These are phyloP conservation scores for Candida endomychidarum DNA, from an alignment of 805 yeast genomes.

Conservation along the genomic window DNA sequence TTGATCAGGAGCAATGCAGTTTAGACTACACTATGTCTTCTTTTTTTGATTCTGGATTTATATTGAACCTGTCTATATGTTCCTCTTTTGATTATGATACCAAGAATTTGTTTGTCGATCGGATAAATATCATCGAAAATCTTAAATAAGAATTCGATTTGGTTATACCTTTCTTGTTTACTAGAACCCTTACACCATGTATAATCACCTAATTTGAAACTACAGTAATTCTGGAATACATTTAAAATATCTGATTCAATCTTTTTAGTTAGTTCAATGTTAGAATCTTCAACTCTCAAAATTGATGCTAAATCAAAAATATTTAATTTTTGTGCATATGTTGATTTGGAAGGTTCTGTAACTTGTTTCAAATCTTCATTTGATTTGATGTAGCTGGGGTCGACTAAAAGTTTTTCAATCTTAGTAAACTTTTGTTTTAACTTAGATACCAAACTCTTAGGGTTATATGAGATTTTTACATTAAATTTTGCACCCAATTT, in stretches of 20 bases:
- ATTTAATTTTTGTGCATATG: slow-evolving; percentile 8
- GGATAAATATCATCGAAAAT: slow-evolving; percentile 11
- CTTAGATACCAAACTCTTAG: background rate
- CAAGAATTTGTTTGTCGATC: slow-evolving; percentile 3
- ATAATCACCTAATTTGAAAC: slow-evolving; percentile 10
- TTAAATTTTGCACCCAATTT: background rate
- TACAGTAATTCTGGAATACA: slow-evolving; percentile 8
- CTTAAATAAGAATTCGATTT: slow-evolving; percentile 7
- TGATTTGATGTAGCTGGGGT: slow-evolving; percentile 2
- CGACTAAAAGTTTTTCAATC: slow-evolving; percentile 4
- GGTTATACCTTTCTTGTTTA: slow-evolving; percentile 4
- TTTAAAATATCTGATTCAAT: slow-evolving; percentile 8
- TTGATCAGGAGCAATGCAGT: too few relatives aligned
- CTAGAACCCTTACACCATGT: slow-evolving; percentile 10
- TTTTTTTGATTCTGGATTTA: slow-evolving; percentile 2
- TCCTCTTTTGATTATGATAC: slow-evolving; percentile 9
- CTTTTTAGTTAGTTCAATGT: slow-evolving; percentile 10
- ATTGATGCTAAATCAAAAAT: slow-evolving; percentile 8
- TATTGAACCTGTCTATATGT: slow-evolving; percentile 8
- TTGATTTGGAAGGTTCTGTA: background rate
- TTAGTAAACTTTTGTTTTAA: slow-evolving; percentile 1
- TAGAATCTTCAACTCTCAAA: slow-evolving; percentile 7
- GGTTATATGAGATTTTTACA: slow-evolving; percentile 7
- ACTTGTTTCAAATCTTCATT: background rate
- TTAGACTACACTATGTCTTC: slow-evolving; percentile 1